phyloP scores from a whole-genome alignment of 345 rosid species.

The Acer yangbiense region DNA sequence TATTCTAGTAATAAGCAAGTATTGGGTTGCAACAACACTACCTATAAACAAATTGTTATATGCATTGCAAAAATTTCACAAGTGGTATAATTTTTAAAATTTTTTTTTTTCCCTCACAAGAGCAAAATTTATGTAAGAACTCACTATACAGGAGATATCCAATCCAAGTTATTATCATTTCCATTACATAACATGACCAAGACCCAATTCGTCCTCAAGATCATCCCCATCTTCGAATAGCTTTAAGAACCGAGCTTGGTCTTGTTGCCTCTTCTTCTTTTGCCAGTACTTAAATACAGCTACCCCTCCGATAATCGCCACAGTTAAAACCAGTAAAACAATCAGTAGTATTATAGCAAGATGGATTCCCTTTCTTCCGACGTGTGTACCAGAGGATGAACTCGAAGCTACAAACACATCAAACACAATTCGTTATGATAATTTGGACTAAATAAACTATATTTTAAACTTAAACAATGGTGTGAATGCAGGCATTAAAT shows the following conservation, averaged over 20 bases:
- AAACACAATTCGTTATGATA: neutral
- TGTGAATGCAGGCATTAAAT: neutral
- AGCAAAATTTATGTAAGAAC: slow-evolving; percentile 29
- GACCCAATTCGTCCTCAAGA: slow-evolving; percentile 78
- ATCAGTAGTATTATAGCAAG: slow-evolving; percentile 52
- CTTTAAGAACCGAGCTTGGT: slow-evolving; percentile 83
- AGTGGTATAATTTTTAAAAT: neutral
- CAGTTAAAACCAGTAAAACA: slow-evolving; percentile 35
- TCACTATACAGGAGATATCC: slow-evolving; percentile 36
- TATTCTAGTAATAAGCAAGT: neutral
- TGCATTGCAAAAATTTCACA: slow-evolving; percentile 2
- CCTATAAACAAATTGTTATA: neutral
- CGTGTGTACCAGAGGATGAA: slow-evolving; percentile 24
- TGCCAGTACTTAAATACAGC: slow-evolving; percentile 61
- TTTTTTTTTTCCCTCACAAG: neutral
- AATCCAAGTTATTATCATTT: neutral
- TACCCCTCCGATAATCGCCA: slow-evolving; percentile 35
- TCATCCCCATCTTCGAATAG: slow-evolving; percentile 93
- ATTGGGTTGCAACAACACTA: neutral
- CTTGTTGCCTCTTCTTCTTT: slow-evolving; percentile 79
- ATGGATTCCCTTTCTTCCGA: slow-evolving; percentile 34
- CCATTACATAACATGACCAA: slow-evolving; percentile 38
- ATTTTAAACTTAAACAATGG: neutral
- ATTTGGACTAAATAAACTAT: neutral
- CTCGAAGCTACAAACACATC: slow-evolving; percentile 35